Percentiles rank a stretch among this genome's conserved stretches.
Evolutionary conservation across 257 asterid species (phyloP).

Genomic region (Solanum rostratum): DNA sequence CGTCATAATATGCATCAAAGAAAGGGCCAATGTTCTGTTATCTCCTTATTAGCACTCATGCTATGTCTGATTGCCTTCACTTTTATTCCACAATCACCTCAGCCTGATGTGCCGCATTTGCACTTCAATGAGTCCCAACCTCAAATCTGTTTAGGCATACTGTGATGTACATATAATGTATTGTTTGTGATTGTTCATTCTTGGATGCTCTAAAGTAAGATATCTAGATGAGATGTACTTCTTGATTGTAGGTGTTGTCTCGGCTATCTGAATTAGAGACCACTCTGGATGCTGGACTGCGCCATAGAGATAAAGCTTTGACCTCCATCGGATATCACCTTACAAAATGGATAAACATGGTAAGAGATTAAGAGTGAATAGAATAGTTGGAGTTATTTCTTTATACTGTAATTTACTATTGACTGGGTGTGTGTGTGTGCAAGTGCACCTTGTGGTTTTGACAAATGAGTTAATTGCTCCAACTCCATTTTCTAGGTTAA

Average conservation of each 20-base stretch:
- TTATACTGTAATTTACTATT: not conserved
- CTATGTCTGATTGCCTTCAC: not conserved
- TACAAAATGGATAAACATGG: slow-evolving; percentile 73
- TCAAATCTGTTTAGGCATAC: not conserved
- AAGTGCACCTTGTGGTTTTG: not conserved
- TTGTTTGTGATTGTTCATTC: not conserved
- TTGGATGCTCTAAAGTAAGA: not conserved
- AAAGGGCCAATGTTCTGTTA: not conserved
- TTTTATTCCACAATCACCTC: not conserved
- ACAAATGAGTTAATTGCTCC: slow-evolving; percentile 10
- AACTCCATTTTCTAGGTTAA: slow-evolving; percentile 54
- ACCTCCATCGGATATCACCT: slow-evolving; percentile 71
- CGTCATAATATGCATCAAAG: not conserved
- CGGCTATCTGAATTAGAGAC: slow-evolving; percentile 83
- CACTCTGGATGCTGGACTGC: slow-evolving; percentile 85
- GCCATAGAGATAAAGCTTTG: slow-evolving; percentile 72
- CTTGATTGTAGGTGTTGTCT: slow-evolving; percentile 56
- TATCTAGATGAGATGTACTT: slow-evolving; percentile 1
- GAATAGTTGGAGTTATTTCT: not conserved
- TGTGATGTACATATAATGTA: not conserved
- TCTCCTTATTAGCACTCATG: not conserved
- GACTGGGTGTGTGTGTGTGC: not conserved
- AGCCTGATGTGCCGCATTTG: not conserved
- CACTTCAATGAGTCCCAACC: not conserved
- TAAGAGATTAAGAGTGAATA: slow-evolving; percentile 6